Evolutionary conservation across 2,329 filamentous ascomycete species (phyloP).

Genomic region (Fusarium sp.): DNA sequence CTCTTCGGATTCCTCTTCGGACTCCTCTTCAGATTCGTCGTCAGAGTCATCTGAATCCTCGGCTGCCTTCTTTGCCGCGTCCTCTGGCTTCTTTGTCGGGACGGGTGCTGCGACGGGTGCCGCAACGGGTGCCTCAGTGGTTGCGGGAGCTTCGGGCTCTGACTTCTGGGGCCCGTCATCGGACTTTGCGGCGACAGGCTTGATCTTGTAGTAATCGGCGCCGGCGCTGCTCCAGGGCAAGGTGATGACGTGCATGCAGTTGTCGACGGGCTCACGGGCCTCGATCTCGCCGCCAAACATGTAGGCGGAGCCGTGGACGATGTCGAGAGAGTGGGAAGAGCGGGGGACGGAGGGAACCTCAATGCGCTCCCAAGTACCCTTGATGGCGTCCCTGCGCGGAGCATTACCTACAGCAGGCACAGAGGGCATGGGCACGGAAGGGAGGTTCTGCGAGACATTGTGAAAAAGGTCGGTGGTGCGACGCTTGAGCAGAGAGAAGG

Average conservation of each 20-base stretch:
- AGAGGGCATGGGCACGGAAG: constrained; percentile 50
- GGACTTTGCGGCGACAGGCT: constrained; percentile 57
- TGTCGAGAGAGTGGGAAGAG: constrained; percentile 78
- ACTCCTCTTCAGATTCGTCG: constrained; percentile 9
- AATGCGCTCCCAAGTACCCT: constrained; percentile 71
- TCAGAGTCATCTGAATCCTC: constrained; percentile 28
- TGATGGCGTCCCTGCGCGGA: constrained; percentile 51
- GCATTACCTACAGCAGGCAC: constrained; percentile 42
- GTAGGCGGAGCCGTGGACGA: constrained; percentile 65
- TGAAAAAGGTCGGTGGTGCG: constrained; percentile 65
- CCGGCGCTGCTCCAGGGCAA: constrained; percentile 67
- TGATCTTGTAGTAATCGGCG: constrained; percentile 69
- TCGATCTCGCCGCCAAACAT: constrained; percentile 82
- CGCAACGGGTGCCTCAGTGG: neutral
- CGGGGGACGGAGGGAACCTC: constrained; percentile 68
- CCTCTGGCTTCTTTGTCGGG: too few relatives aligned
- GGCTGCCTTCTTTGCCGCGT: neutral
- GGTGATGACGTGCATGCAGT: constrained; percentile 74
- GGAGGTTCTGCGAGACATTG: constrained; percentile 60
- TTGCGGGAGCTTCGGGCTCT: constrained; percentile 20
- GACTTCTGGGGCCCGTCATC: constrained; percentile 29
- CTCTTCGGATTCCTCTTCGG: constrained; percentile 27
- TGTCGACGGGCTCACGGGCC: constrained; percentile 75
- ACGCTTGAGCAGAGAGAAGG: constrained; percentile 63
- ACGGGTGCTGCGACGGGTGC: neutral